These are phyloP conservation scores for Heritiera littoralis DNA, from an alignment of 345 rosid species.

Conservation along the genomic window DNA sequence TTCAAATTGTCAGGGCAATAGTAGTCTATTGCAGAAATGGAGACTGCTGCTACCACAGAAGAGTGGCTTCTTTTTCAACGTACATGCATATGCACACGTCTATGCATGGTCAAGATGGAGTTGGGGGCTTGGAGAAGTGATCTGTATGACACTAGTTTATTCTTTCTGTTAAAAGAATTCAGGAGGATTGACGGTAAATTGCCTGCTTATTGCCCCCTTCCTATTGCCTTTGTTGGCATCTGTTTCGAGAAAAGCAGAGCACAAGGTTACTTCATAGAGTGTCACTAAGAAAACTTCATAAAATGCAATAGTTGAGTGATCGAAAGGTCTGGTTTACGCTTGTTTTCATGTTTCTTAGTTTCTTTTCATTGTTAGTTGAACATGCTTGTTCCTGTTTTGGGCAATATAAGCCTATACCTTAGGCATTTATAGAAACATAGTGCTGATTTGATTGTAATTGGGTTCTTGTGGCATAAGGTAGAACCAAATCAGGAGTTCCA, in stretches of 20 bases:
- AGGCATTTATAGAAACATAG: neutral
- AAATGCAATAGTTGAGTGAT: neutral
- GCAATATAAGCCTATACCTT: constrained; percentile 5
- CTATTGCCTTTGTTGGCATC: neutral
- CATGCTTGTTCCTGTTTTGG: neutral
- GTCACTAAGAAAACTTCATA: neutral
- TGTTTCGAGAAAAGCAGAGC: neutral
- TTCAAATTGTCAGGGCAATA: neutral
- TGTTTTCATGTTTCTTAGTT: neutral
- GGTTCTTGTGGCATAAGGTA: constrained; percentile 74
- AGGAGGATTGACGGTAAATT: neutral
- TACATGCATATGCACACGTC: neutral
- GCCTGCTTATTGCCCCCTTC: neutral
- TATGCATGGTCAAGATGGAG: neutral
- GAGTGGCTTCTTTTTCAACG: neutral
- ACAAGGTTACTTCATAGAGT: neutral
- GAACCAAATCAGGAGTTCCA: constrained; percentile 95
- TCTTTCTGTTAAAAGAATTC: constrained; percentile 6
- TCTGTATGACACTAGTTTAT: neutral
- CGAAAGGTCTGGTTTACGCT: neutral
- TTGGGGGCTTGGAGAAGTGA: neutral
- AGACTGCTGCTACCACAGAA: neutral
- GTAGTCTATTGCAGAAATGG: neutral
- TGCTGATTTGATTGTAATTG: constrained; percentile 20
- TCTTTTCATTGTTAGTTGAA: neutral